A percentile compares a stretch with the other conserved stretches of the same genome.
These are phyloP conservation scores for Capronia coronata DNA, from an alignment of 2,329 filamentous ascomycete species.

Conservation along the genomic window DNA sequence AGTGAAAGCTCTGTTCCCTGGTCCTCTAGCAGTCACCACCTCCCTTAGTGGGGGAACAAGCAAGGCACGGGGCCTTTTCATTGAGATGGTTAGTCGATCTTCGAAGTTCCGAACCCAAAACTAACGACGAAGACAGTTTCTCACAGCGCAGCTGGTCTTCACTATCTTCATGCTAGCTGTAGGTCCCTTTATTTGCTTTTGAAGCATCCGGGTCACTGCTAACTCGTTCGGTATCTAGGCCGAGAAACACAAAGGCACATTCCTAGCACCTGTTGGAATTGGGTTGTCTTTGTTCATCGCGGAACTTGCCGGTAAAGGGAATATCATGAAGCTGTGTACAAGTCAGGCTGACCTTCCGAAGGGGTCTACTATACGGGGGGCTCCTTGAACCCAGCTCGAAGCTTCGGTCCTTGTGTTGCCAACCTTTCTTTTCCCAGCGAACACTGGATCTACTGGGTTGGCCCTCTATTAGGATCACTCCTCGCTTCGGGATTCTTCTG, in stretches of 20 bases:
- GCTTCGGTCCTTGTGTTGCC: slow-evolving; percentile 44
- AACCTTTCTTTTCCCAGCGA: slow-evolving; percentile 38
- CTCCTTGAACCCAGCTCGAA: slow-evolving; percentile 45
- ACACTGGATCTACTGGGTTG: slow-evolving; percentile 48
- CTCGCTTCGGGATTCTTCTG: slow-evolving; percentile 46
- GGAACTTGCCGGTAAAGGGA: slow-evolving; percentile 41
- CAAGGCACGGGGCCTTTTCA: slow-evolving; percentile 55
- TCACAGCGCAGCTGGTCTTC: slow-evolving; percentile 58
- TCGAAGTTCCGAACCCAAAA: not conserved
- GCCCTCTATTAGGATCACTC: slow-evolving; percentile 41
- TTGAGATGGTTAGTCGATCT: slow-evolving; percentile 46
- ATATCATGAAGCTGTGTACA: too few relatives aligned
- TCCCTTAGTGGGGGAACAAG: slow-evolving; percentile 48
- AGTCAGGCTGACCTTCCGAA: slow-evolving; percentile 20
- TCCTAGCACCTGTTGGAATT: slow-evolving; percentile 64
- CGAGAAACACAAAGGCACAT: slow-evolving; percentile 68
- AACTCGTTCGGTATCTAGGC: slow-evolving; percentile 7
- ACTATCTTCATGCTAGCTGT: slow-evolving; percentile 64
- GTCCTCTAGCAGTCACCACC: slow-evolving; percentile 51
- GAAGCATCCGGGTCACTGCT: not conserved
- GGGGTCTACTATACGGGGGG: slow-evolving; percentile 46
- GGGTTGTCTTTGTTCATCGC: slow-evolving; percentile 63
- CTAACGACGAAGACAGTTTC: slow-evolving; percentile 36
- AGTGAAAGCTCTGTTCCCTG: slow-evolving; percentile 53
- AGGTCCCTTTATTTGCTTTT: not conserved